Evolutionary conservation across 2,329 filamentous ascomycete genomes (phyloP), one percentile per base, ranked within the genome.

Genomic region (Lachnellula cervina): DNA sequence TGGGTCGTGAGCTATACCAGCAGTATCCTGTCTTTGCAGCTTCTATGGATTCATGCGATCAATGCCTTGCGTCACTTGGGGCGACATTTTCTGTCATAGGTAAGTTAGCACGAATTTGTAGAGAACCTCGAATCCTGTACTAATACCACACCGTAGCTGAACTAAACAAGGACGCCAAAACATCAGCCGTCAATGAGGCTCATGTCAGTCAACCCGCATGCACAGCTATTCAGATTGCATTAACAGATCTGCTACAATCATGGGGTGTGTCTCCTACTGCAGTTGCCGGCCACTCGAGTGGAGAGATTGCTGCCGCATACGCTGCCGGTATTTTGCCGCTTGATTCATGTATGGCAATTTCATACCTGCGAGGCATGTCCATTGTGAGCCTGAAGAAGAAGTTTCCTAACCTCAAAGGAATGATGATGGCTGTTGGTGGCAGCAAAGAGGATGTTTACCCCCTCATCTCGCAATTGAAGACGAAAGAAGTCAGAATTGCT

Each of bases 271-370:
- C 54, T 2, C 73, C 76, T 0, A 52, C 60, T 28, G 57, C 51
- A 8, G 68, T 77, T 0, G 66, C 71, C 3, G 75, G 77, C 1
- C 77, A 80, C 61, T 78, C 75, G 0, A 72, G 68, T 49, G 77
- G 77, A 11, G 77, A 80, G 55, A 77, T 80, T 35, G 76, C 64
- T 3, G 77, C 77, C 3, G 76, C 77, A 0, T 79, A 76, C 51
- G 69, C 75, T 0, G 64, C 71, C 0, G 73, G 71, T 2, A 62
- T 65, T 1, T 50, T 76, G 1, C 65, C 61, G 17, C 59, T 64
- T 17, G 61, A 68, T 6, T 65, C 69, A 23, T 73, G 73, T 13
- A 64, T 71, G 68, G 70, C 73, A 2, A 70, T 77, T 11, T 79
- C 80, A 0, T 83, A 80, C 61, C 62, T 67, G 54, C 54, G 71